Evolutionary conservation across 169 alveolate species (phyloP).

Genomic region (Plasmodium fragile): DNA sequence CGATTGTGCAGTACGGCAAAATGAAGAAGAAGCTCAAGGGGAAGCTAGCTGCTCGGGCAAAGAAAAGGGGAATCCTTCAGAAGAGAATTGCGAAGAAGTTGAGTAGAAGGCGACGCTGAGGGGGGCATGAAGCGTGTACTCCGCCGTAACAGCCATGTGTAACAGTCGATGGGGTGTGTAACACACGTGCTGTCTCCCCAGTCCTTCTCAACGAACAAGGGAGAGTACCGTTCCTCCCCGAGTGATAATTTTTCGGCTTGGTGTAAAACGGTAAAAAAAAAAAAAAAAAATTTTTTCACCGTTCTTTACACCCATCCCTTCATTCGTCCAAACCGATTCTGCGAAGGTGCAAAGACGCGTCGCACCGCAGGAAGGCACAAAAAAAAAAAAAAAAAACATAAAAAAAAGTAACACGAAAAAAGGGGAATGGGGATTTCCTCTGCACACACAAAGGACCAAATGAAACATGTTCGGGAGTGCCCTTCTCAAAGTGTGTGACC

Average conservation of each 20-base stretch:
- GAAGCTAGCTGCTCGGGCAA: constrained; percentile 55
- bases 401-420: neutral
- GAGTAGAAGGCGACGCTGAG: constrained; percentile 33
- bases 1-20: constrained; percentile 44
- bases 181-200: neutral
- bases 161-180: neutral
- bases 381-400: neutral
- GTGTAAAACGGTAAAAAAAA: neutral
- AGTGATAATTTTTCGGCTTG: neutral
- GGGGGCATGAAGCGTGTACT: neutral
- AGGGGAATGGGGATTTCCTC: neutral
- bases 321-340: neutral
- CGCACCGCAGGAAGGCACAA: neutral
- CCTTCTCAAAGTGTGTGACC: neutral
- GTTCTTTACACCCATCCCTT: neutral
- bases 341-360: neutral
- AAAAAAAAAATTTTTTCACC: no score
- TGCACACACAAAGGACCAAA: neutral
- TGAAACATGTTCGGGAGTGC: neutral
- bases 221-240: neutral
- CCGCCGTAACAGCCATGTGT: neutral
- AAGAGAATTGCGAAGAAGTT: constrained; percentile 47
- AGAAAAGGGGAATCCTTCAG: constrained; percentile 40
- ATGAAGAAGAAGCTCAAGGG: constrained; percentile 59
- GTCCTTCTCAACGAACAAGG: neutral